phyloP scores from a whole-genome alignment of 352 stramenopile species.

The Globisporangium irregulare region DNA sequence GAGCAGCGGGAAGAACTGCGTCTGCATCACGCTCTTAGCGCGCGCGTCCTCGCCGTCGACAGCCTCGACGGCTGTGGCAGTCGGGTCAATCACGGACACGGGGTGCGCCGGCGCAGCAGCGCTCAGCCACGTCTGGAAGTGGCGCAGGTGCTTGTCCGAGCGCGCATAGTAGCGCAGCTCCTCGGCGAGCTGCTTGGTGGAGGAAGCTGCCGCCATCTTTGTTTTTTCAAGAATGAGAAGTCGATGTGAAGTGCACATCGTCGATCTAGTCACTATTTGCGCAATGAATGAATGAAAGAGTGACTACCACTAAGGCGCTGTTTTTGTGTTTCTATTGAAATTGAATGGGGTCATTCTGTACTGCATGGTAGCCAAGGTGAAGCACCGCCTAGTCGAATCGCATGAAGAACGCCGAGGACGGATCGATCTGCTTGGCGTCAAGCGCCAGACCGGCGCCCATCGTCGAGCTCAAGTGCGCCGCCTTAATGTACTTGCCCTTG shows the following conservation, averaged over 20 bases:
- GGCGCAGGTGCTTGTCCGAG: constrained; percentile 67
- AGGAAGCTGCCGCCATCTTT: constrained; percentile 1
- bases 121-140: constrained; percentile 64
- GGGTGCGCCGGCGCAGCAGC: constrained; percentile 20
- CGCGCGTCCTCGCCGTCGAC: constrained; percentile 28
- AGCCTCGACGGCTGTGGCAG: constrained; percentile 2
- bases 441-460: constrained; percentile 80
- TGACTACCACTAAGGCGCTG: background rate
- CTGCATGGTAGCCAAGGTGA: background rate
- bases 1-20: constrained; percentile 48
- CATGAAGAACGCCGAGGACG: constrained; percentile 82
- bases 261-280: background rate
- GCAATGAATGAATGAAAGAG: background rate
- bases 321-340: constrained; percentile 12
- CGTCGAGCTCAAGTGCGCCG: constrained; percentile 80
- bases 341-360: background rate
- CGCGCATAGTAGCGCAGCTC: constrained; percentile 73
- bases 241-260: background rate
- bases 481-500: constrained; percentile 94
- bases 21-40: constrained; percentile 22
- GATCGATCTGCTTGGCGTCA: constrained; percentile 84
- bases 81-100: constrained; percentile 18
- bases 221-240: background rate
- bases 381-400: constrained; percentile 59
- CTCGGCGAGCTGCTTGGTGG: constrained; percentile 52